A percentile compares a stretch with the other conserved stretches of the same genome.
Conservation (phyloP, 73 alveolate genomes). For the Diophrys sp. region DNA sequence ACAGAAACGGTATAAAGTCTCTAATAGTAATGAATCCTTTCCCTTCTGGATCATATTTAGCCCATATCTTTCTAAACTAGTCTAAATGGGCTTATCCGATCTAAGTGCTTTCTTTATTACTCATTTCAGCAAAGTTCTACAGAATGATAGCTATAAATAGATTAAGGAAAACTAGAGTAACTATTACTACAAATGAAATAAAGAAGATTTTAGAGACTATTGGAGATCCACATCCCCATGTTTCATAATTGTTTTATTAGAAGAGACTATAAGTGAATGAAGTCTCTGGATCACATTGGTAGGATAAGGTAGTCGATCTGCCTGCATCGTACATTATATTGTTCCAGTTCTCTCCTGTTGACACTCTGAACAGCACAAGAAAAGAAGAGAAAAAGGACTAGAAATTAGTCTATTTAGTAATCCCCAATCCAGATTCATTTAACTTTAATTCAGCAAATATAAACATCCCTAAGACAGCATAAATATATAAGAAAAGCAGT, state of each 20-base stretch:
- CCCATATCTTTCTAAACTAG: conserved; percentile 33
- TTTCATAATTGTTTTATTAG: not conserved
- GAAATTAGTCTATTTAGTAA: conserved; percentile 25
- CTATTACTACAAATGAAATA: conserved; percentile 38
- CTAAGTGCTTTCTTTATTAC: conserved; percentile 22
- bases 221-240: not conserved
- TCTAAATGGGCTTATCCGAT: conserved; percentile 12
- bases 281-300: conserved; percentile 14
- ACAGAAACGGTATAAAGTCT: conserved; percentile 21
- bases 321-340: conserved; percentile 61
- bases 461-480: conserved; percentile 37
- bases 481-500: conserved; percentile 26
- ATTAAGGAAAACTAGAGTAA: conserved; percentile 64
- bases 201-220: conserved; percentile 12
- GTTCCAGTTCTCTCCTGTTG: conserved; percentile 66
- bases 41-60: conserved; percentile 50
- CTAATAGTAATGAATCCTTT: conserved; percentile 22
- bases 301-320: not conserved
- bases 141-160: conserved; percentile 70
- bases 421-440: conserved; percentile 3
- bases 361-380: conserved; percentile 16
- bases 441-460: conserved; percentile 33
- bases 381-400: conserved; percentile 28
- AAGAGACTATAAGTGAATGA: too few relatives aligned
- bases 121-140: conserved; percentile 39